These are phyloP conservation scores for Lachnellula occidentalis DNA, from an alignment of 2,329 filamentous ascomycete genomes.

Conservation along the genomic window DNA sequence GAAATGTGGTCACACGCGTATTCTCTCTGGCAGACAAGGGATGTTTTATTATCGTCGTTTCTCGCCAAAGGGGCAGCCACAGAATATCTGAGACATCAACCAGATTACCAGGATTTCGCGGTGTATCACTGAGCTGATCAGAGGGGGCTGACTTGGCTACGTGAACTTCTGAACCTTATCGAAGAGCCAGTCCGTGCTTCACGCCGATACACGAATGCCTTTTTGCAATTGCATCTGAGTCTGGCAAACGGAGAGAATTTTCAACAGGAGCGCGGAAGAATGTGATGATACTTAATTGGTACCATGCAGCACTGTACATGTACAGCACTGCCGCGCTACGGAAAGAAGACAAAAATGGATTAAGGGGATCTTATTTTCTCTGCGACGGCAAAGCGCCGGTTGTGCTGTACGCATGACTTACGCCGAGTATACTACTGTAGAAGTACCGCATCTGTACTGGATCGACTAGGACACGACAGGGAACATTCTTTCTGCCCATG, in stretches of 20 bases:
- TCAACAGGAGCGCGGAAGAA: neutral
- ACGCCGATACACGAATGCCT: constrained; percentile 15
- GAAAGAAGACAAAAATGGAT: constrained; percentile 1
- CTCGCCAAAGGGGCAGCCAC: constrained; percentile 13
- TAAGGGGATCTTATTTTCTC: neutral
- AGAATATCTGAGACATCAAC: constrained; percentile 17
- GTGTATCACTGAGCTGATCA: constrained; percentile 14
- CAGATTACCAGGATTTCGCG: constrained; percentile 9
- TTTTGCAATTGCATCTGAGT: neutral
- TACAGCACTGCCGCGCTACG: neutral
- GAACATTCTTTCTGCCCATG: neutral
- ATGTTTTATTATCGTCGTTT: constrained; percentile 17
- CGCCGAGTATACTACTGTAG: constrained; percentile 3
- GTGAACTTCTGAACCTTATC: constrained; percentile 20
- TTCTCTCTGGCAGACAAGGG: constrained; percentile 13
- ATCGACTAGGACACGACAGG: constrained; percentile 4
- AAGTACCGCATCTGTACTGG: neutral
- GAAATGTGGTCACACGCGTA: constrained; percentile 20
- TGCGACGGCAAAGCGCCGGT: constrained; percentile 5
- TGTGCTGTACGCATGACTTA: neutral
- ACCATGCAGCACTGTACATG: neutral
- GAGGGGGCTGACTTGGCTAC: too few relatives aligned
- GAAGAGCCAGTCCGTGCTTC: constrained; percentile 14
- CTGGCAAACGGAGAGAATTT: neutral
- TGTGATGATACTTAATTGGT: neutral